A percentile compares a stretch with the other conserved stretches of the same genome.
Evolutionary conservation across 352 stramenopile genomes (phyloP).

Genomic region (Globisporangium paddicum): DNA sequence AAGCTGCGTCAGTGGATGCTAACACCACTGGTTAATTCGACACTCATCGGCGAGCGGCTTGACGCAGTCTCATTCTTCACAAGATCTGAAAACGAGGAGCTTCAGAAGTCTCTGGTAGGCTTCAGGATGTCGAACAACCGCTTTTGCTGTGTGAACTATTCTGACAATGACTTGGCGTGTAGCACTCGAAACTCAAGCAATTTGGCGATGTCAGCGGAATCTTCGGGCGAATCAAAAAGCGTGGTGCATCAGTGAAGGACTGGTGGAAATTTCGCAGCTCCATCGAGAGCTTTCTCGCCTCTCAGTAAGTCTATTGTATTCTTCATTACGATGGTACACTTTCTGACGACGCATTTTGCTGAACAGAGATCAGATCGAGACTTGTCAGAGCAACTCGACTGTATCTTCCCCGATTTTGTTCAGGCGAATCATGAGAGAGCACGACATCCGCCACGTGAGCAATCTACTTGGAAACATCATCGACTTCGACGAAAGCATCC

Average conservation of each 20-base stretch:
- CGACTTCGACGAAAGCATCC: constrained; percentile 73
- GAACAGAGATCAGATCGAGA: constrained; percentile 24
- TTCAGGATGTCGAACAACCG: neutral
- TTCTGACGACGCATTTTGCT: constrained; percentile 3
- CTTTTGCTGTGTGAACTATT: neutral
- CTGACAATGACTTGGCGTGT: constrained; percentile 6
- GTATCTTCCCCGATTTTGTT: constrained; percentile 27
- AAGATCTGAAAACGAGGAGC: constrained; percentile 41
- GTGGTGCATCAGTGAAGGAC: constrained; percentile 53
- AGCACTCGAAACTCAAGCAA: constrained; percentile 53
- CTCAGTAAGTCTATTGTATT: constrained; percentile 35
- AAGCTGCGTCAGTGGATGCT: constrained; percentile 81
- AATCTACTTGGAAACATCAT: constrained; percentile 84
- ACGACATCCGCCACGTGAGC: constrained; percentile 45
- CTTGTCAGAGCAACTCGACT: constrained; percentile 1
- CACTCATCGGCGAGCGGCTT: constrained; percentile 49
- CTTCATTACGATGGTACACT: neutral
- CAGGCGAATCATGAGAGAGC: constrained; percentile 25
- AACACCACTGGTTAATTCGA: constrained; percentile 44
- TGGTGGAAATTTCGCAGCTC: constrained; percentile 64
- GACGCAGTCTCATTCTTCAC: constrained; percentile 58
- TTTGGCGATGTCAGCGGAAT: constrained; percentile 66
- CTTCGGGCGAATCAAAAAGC: constrained; percentile 59
- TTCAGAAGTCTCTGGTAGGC: constrained; percentile 52
- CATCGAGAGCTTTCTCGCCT: constrained; percentile 48